These are phyloP conservation scores for Pseudogymnoascus sp. DNA, from an alignment of 2,329 filamentous ascomycete genomes.

Conservation along the genomic window DNA sequence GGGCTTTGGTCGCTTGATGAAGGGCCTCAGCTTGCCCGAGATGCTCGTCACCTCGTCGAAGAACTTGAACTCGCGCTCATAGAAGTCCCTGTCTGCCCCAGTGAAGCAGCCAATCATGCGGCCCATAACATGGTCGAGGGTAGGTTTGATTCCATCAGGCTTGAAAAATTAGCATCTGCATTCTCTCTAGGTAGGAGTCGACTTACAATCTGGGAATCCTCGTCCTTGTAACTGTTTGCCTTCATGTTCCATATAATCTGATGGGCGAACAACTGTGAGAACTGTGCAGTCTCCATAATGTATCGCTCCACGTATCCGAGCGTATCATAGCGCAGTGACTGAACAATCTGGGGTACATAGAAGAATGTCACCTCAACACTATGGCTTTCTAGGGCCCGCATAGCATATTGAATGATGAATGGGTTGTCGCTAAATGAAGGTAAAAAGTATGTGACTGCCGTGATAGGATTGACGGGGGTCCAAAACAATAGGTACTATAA, in stretches of 20 bases:
- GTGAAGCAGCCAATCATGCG: slow-evolving; percentile 80
- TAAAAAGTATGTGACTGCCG: slow-evolving; percentile 86
- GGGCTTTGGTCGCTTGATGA: slow-evolving; percentile 83
- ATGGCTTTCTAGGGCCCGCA: slow-evolving; percentile 88
- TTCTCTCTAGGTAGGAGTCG: background rate
- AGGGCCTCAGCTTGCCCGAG: slow-evolving; percentile 89
- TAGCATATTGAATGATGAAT: slow-evolving; percentile 91
- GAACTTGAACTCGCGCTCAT: slow-evolving; percentile 92
- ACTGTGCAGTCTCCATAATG: slow-evolving; percentile 91
- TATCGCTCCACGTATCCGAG: slow-evolving; percentile 94
- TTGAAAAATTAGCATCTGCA: slow-evolving; percentile 27
- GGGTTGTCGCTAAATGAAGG: slow-evolving; percentile 87
- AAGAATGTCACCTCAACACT: slow-evolving; percentile 98
- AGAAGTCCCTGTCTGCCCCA: slow-evolving; percentile 71
- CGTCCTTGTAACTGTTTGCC: slow-evolving; percentile 95
- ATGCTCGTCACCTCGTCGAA: slow-evolving; percentile 95
- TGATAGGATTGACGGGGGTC: slow-evolving; percentile 86
- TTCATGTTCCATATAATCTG: slow-evolving; percentile 99
- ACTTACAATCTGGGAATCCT: slow-evolving; percentile 75
- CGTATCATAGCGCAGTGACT: slow-evolving; percentile 84
- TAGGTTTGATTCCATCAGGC: slow-evolving; percentile 89
- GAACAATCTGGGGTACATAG: slow-evolving; percentile 96
- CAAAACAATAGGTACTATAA: slow-evolving; percentile 80
- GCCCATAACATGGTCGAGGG: slow-evolving; percentile 80
- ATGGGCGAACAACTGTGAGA: slow-evolving; percentile 96